Conservation (phyloP, 352 stramenopile species). For the Thalassiosira hispida region DNA sequence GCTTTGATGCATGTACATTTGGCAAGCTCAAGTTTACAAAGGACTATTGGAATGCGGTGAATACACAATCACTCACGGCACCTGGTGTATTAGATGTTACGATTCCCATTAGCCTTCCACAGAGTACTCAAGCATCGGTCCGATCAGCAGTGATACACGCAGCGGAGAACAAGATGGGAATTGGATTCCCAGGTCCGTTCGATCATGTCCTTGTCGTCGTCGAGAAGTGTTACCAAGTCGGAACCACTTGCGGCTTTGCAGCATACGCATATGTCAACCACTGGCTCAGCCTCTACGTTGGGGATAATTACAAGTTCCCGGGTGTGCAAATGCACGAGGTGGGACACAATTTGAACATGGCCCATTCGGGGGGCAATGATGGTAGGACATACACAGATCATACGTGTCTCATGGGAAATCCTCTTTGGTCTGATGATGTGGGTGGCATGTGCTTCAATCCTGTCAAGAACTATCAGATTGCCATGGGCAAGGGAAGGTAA, state of each 20-base stretch:
- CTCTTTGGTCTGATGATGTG: slow-evolving; percentile 28
- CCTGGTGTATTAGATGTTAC: slow-evolving; percentile 42
- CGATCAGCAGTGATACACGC: neutral
- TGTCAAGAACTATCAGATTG: slow-evolving; percentile 42
- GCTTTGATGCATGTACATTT: slow-evolving; percentile 32
- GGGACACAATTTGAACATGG: slow-evolving; percentile 35
- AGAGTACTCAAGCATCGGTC: neutral
- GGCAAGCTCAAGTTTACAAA: slow-evolving; percentile 24
- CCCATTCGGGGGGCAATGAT: slow-evolving; percentile 5
- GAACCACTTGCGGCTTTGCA: slow-evolving; percentile 17
- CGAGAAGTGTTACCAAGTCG: slow-evolving; percentile 15
- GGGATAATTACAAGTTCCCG: slow-evolving; percentile 29
- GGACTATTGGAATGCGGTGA: neutral
- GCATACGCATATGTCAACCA: slow-evolving; percentile 41
- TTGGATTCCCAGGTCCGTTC: slow-evolving; percentile 12
- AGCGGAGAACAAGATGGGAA: slow-evolving; percentile 20
- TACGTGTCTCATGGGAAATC: slow-evolving; percentile 38
- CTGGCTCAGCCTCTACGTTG: neutral
- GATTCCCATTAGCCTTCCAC: slow-evolving; percentile 11
- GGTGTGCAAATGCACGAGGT: slow-evolving; percentile 32
- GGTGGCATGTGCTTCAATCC: slow-evolving; percentile 48
- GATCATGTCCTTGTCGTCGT: slow-evolving; percentile 34
- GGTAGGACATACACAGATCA: slow-evolving; percentile 11
- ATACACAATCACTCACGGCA: neutral
- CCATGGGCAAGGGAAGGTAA: too few species aligned